Evolutionary conservation across 1,284 basidiomycete genomes (phyloP), one percentile per base, ranked within the genome.

Genomic region (Tranzscheliella williamsii): DNA sequence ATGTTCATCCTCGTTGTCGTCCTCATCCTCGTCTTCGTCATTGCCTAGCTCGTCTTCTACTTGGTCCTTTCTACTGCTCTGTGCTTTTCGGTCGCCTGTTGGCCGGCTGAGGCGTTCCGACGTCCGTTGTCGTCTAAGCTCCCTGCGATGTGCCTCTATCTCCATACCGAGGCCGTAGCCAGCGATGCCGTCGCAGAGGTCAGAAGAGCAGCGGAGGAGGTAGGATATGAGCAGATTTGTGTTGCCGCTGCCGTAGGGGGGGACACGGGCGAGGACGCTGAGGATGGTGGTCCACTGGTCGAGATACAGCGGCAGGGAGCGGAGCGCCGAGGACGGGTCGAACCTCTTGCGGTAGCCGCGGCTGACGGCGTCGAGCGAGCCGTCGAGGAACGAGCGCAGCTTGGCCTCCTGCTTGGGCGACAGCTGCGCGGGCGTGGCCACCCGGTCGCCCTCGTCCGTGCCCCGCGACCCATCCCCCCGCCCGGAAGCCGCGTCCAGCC

Each of bases 211-310:
- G 4, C 72, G 56, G 17, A 74, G 38, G 9, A 74, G 53, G 29
- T 74, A 73, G 5, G 62, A 53, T 27, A 70, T 52, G 32, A 62
- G 58, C 16, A 74, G 41, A 30, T 66, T 62, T n/a, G 58, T 57
- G 39, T 53, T 54, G 3, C 54, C 54, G 23, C 54, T 35, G 17
- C 62, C 60, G 21, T 60, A 49, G 12, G 67, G 68, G 6, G 72
- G 72, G 15, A 72, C 58, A 3, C 57, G 47, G 0, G 58, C 53
- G 12, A 71, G 32, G 4, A 74, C 58, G 4, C 54, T 43, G 4
- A 74, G 29, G 36, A 65, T 26, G 13, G 52, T 38, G 21, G 38
- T 43, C 62, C 64, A 68, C 21, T 43, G 42, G 6, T 44, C 43
- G n/a, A 72, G 30, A 27, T 53, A 74, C 24, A 53, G 44, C 5